Evolutionary conservation across 345 rosid genomes (phyloP), one percentile per base, ranked within the genome.

Genomic region (Corchorus olitorius): DNA sequence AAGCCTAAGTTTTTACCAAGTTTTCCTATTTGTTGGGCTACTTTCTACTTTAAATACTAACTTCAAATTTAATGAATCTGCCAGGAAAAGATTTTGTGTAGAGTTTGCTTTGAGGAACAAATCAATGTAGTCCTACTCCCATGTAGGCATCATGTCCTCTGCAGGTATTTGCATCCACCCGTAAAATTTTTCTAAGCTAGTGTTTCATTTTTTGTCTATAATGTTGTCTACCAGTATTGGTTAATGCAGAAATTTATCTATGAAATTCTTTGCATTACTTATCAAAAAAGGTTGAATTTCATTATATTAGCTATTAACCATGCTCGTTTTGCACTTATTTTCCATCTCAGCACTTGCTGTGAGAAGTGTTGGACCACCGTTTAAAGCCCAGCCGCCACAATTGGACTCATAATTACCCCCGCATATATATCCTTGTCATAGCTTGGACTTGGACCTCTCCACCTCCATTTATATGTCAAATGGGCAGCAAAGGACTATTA

Each of bases 51-150:
- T 13, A 1, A 1, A 1, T 78, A 65, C 66, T 41, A 13, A 58
- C 50, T 34, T 22, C 58, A 61, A 20, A 74, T 73, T 64, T 20
- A 19, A 64, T 81, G 68, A 53, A 66, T 79, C 75, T 80, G 53
- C 52, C 91, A 94, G 98, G 98, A 91, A 74, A 94, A 87, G 84
- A 91, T 93, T 61, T 90, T 94, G 6, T 93, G 97, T 69, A 84
- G 95, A 88, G 81, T 93, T 76, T 94, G 97, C 88, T 94, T 93
- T 17, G 97, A 91, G 86, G 97, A 88, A 69, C 94, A 94, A 14
- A 94, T 94, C 67, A 84, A 86, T 16, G 65, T 86, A 22, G 95
- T 94, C 76, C 82, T 90, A 65, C 94, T 94, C 67, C 97, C 97
- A 8, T 93, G 97, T 84, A 84, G 95, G 80, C 98, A 94, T 85